These are phyloP conservation scores for Pogostemon cablin DNA, from an alignment of 257 asterid genomes.

Conservation along the genomic window DNA sequence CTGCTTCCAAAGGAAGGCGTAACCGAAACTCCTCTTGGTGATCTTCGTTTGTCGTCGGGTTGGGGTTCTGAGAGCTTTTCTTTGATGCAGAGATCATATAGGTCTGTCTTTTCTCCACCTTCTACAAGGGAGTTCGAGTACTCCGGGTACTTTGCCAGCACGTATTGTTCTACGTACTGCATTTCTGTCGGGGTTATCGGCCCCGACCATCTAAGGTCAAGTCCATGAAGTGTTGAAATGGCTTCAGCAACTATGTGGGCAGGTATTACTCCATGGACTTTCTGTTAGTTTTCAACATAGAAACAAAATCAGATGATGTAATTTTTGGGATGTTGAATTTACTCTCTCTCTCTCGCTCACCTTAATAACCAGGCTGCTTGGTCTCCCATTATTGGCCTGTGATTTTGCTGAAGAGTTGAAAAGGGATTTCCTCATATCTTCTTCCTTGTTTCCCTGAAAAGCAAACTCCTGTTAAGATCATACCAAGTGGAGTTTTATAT, in stretches of 20 bases:
- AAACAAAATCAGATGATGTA: constrained; percentile 4
- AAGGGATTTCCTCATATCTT: constrained; percentile 49
- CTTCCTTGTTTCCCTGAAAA: constrained; percentile 50
- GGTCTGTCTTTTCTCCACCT: constrained; percentile 74
- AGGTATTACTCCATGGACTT: constrained; percentile 65
- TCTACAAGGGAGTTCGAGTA: constrained; percentile 76
- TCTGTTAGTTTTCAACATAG: constrained; percentile 42
- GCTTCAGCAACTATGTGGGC: constrained; percentile 90
- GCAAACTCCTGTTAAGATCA: background rate
- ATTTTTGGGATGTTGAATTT: background rate
- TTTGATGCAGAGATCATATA: constrained; percentile 58
- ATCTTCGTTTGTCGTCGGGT: constrained; percentile 32
- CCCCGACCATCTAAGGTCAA: constrained; percentile 90
- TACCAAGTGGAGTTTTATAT: background rate
- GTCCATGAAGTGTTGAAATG: constrained; percentile 82
- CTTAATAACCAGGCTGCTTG: constrained; percentile 86
- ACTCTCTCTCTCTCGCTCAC: constrained; percentile 35
- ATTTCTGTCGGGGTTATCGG: constrained; percentile 84
- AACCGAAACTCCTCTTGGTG: constrained; percentile 42
- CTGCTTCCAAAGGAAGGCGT: constrained; percentile 46
- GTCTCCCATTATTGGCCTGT: constrained; percentile 60
- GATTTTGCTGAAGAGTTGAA: constrained; percentile 41
- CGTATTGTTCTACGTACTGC: constrained; percentile 83
- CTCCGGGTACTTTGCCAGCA: constrained; percentile 79
- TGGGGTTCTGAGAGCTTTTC: constrained; percentile 36